Evolutionary conservation across 1,139 yeast species (phyloP), one percentile per base, ranked within the genome.

Genomic region (Protomyces arabidopsidicola): DNA sequence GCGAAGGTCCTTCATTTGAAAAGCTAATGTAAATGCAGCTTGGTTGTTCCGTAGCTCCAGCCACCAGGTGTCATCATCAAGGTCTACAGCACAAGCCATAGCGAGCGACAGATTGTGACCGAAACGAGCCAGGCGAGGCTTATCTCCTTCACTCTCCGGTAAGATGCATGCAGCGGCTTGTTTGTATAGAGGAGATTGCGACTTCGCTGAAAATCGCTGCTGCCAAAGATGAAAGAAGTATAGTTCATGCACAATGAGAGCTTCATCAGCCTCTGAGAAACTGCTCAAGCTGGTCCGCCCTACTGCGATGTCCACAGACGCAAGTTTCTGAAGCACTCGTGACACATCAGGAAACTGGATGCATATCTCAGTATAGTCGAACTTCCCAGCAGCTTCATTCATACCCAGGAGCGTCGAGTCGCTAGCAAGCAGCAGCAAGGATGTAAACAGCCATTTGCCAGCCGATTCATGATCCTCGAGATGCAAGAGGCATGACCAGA

Each of bases 401-500:
- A 50, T 16, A 9, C 31, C 38, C 6, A 3, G n/a, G 14, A 45
- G 31, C 39, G 27, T 22, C 6, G 45, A 34, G 3, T 24, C 51
- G 1, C 27, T 42, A n/a, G 52, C 52, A 10, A 42, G 4, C 22
- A 16, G 20, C 5, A 20, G 12, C 53, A 51, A 45, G 20, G 39
- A n/a, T 16, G 10, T 9, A 5, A 20, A 42, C 35, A 58, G 36
- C 56, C 62, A 58, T 20, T 36, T 27, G 20, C 8, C 22, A 18
- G 62, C 62, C 42, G 3, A n/a, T 16, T 12, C n/a, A 31, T 39
- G 16, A 18, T 58, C 16, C 5, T 34, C 22, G 14, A 48, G 42
- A 42, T 35, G 45, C 12, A 45, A n/a, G 14, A 50, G 52, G 27
- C 56, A 38, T 4, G 62, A 52, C 62, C 62, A 58, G n/a, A 58